These are phyloP conservation scores for Vitis cinerea DNA, from an alignment of 164 flowering plant genomes.

Conservation along the genomic window DNA sequence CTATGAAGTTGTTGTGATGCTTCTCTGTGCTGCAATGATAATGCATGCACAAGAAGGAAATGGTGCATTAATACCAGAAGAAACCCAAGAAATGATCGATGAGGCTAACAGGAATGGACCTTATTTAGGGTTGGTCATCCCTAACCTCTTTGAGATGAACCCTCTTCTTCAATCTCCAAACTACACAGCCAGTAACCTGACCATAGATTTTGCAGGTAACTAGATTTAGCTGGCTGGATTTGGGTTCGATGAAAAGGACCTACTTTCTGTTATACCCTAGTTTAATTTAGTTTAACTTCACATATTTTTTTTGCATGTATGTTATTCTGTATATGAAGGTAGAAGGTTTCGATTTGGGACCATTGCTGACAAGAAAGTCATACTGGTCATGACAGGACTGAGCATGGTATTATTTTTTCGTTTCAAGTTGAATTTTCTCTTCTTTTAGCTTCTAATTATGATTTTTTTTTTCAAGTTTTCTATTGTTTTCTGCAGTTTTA, in stretches of 20 bases:
- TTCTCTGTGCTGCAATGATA: not conserved
- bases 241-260: too few species aligned
- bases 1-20: not conserved
- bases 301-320: too few species aligned
- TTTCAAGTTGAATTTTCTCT: too few species aligned
- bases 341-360: constrained; percentile 25
- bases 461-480: not conserved
- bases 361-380: constrained; percentile 14
- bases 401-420: constrained; percentile 15
- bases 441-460: not conserved
- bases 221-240: too few species aligned
- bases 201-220: constrained; percentile 14
- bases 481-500: not conserved
- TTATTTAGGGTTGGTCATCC: constrained; percentile 14
- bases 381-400: constrained; percentile 29
- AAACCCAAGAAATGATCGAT: not conserved
- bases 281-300: too few species aligned
- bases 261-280: too few species aligned
- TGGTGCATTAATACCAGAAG: not conserved
- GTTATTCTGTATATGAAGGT: constrained; percentile 6
- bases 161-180: constrained; percentile 13
- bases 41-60: not conserved
- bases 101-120: constrained; percentile 11
- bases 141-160: constrained; percentile 14
- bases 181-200: not conserved